Evolutionary conservation across 2,329 filamentous ascomycete species (phyloP).

Genomic region (Fusarium heterosporum): DNA sequence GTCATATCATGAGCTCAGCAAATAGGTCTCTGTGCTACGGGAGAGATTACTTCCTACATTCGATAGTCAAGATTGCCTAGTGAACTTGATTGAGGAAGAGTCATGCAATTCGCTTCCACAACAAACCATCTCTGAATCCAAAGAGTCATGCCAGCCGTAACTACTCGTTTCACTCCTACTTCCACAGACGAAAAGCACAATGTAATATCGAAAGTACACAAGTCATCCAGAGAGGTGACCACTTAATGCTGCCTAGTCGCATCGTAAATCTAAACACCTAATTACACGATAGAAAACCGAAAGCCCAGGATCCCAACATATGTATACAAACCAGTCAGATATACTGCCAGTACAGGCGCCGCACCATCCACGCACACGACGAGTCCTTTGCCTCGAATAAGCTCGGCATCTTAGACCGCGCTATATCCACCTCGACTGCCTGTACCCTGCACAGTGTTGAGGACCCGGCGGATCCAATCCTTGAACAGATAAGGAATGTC

Average conservation of each 20-base stretch:
- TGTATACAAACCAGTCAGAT: conserved; percentile 46
- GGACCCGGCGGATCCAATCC: conserved; percentile 83
- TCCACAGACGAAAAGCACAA: too few species aligned
- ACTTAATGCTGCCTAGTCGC: conserved; percentile 17
- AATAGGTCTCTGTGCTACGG: neutral
- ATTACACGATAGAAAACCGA: conserved; percentile 33
- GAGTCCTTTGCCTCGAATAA: neutral
- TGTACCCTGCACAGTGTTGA: conserved; percentile 85
- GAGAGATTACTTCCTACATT: neutral
- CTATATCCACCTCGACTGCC: conserved; percentile 92
- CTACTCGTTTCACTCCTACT: neutral
- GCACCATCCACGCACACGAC: conserved; percentile 13
- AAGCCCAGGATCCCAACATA: conserved; percentile 28
- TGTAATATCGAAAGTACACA: neutral
- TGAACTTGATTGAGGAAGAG: neutral
- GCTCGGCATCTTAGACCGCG: conserved; percentile 73
- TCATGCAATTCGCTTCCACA: neutral
- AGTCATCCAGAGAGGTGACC: neutral
- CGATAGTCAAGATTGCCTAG: neutral
- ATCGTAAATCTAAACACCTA: conserved; percentile 36
- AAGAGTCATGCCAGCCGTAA: neutral
- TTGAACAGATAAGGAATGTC: conserved; percentile 93
- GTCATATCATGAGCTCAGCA: neutral
- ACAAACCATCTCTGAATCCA: neutral
- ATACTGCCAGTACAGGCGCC: conserved; percentile 47